Evolutionary conservation across 495 filamentous ascomycete species (phyloP).

Genomic region (Lophiotrema nucula): DNA sequence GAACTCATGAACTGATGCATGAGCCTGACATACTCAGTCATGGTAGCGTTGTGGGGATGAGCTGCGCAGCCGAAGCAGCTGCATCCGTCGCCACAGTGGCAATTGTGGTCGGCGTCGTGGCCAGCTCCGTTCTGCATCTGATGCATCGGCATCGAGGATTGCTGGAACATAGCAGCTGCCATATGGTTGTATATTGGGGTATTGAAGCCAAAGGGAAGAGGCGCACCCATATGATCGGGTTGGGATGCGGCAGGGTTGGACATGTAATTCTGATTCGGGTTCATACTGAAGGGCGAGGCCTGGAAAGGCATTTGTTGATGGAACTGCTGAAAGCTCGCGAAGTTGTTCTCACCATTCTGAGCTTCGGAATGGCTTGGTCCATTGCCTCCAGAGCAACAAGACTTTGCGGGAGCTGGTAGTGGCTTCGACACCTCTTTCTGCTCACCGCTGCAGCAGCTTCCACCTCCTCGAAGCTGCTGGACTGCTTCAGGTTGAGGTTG

Average conservation of each 20-base stretch:
- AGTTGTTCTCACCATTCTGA: not conserved
- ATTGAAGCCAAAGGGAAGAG: conserved; percentile 20
- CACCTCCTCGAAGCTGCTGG: conserved; percentile 5
- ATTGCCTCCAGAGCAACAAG: conserved; percentile 24
- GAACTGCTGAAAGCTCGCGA: not conserved
- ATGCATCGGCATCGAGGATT: not conserved
- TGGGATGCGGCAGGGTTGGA: not conserved
- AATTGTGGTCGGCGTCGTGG: conserved; percentile 27
- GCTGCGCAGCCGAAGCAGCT: conserved; percentile 37
- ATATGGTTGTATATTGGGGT: conserved; percentile 23
- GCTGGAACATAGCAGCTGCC: conserved; percentile 14
- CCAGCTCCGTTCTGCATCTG: not conserved
- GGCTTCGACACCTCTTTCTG: conserved; percentile 4
- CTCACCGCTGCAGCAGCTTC: conserved; percentile 23
- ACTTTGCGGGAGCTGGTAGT: conserved; percentile 10
- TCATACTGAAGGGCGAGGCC: not conserved
- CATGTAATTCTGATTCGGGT: conserved; percentile 1
- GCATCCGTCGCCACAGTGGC: conserved; percentile 36
- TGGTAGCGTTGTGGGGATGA: conserved; percentile 37
- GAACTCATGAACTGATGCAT: conserved; percentile 29
- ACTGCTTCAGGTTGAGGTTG: not conserved
- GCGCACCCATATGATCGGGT: conserved; percentile 1
- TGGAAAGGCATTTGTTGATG: not conserved
- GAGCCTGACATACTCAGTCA: conserved; percentile 31
- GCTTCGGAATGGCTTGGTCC: not conserved